phyloP scores from a whole-genome alignment of 768 basidiomycete species.

The Pisolithus marmoratus region DNA sequence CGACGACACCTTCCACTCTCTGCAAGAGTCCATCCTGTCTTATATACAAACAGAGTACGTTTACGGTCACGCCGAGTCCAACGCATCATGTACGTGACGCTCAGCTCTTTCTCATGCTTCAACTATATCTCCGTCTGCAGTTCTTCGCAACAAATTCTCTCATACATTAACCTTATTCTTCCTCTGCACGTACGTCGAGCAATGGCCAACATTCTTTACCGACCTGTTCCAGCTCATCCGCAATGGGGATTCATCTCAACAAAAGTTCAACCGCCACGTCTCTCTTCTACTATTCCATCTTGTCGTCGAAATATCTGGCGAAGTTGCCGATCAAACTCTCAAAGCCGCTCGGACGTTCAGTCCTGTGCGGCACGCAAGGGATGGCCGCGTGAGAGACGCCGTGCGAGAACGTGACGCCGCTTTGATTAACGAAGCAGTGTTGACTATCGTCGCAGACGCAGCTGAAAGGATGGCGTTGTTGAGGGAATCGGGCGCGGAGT shows the following conservation, averaged over 20 bases:
- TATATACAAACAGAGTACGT: slow-evolving; percentile 91
- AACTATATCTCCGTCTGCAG: slow-evolving; percentile 33
- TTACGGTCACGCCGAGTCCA: slow-evolving; percentile 76
- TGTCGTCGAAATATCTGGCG: slow-evolving; percentile 90
- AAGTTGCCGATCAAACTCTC: slow-evolving; percentile 94
- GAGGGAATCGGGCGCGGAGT: slow-evolving; percentile 42
- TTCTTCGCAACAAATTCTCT: slow-evolving; percentile 92
- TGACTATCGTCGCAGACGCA: slow-evolving; percentile 74
- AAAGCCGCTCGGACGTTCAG: slow-evolving; percentile 78
- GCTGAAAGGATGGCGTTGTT: slow-evolving; percentile 50
- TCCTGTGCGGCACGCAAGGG: slow-evolving; percentile 67
- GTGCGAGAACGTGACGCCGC: slow-evolving; percentile 88
- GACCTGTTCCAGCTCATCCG: slow-evolving; percentile 73
- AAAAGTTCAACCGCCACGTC: slow-evolving; percentile 75
- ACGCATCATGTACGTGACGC: slow-evolving; percentile 67
- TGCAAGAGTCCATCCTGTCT: slow-evolving; percentile 72
- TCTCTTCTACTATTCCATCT: slow-evolving; percentile 88
- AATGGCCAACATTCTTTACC: slow-evolving; percentile 82
- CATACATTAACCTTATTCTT: slow-evolving; percentile 88
- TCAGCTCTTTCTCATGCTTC: slow-evolving; percentile 5
- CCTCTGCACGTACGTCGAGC: slow-evolving; percentile 77
- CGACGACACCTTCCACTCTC: slow-evolving; percentile 58
- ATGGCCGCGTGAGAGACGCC: slow-evolving; percentile 81
- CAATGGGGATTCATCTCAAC: slow-evolving; percentile 47
- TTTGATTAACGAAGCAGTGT: slow-evolving; percentile 78